A percentile compares a stretch with the other conserved stretches of the same genome.
Evolutionary conservation across 148 eudicot species (phyloP).

Genomic region (Spergularia marina): DNA sequence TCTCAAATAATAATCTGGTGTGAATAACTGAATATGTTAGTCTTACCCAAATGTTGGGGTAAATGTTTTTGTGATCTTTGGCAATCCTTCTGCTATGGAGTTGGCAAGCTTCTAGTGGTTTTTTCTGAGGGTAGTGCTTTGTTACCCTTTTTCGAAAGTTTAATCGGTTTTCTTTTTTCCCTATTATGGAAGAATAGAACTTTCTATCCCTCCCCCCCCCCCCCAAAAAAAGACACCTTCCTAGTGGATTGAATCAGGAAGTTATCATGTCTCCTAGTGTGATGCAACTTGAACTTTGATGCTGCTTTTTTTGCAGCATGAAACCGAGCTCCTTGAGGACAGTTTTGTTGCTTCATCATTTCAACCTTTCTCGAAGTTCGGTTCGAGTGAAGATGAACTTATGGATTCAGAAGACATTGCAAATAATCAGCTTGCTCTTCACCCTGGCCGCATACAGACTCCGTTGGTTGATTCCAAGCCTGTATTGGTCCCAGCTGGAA

Average conservation of each 20-base stretch:
- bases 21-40: too few species aligned
- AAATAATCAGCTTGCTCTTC: slow-evolving; percentile 41
- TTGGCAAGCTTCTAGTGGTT: too few species aligned
- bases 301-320: slow-evolving; percentile 52
- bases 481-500: slow-evolving; percentile 44
- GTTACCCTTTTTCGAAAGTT: too few species aligned
- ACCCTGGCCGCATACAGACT: slow-evolving; percentile 41
- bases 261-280: background rate
- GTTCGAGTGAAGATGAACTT: slow-evolving; percentile 85
- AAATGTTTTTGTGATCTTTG: too few species aligned
- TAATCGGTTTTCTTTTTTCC: too few species aligned
- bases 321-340: slow-evolving; percentile 81
- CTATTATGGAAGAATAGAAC: too few species aligned
- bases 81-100: too few species aligned
- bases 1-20: too few species aligned
- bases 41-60: too few species aligned
- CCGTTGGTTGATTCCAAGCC: slow-evolving; percentile 48
- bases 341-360: slow-evolving; percentile 71
- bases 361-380: slow-evolving; percentile 71
- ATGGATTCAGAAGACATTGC: slow-evolving; percentile 79
- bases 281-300: background rate
- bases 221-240: background rate
- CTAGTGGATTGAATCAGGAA: background rate
- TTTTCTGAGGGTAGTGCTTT: too few species aligned
- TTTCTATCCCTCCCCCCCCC: too few species aligned